Evolutionary conservation across 2,329 filamentous ascomycete genomes (phyloP), one percentile per base, ranked within the genome.

Genomic region (Aspergillus vadensis): DNA sequence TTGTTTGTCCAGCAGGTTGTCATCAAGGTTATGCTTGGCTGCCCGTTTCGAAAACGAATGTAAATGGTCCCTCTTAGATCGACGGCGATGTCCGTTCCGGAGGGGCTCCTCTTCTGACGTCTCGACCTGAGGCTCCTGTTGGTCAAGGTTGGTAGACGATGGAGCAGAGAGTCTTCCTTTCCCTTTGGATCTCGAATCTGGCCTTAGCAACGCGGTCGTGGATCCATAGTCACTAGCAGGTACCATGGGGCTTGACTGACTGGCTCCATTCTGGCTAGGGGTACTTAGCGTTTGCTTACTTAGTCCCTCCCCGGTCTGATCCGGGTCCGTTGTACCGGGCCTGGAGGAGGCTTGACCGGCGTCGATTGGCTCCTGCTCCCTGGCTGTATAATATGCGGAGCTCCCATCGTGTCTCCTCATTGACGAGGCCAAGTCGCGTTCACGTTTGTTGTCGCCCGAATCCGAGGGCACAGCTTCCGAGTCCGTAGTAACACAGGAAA

Each of bases 11-110:
- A 72, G 64, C 27, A 80, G 60, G 55, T 78, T 79, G 62, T 81
- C 80, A 48, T 78, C 74, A 8, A 81, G 67, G 56, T 79, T 79
- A 62, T 79, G 79, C 41, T 76, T 74, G 41, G 80, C 77, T 44
- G 79, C 68, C n/a, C 76, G 76, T 21, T 65, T 72, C 12, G 70
- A 57, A 27, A 68, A 58, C 47, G 58, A 64, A 27, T 38, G 59
- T 23, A 65, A 66, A 6, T 72, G 58, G 38, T 68, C 65, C 32
- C 60, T 66, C 30, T 65, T 63, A 10, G 56, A 44, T 30, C 57
- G 59, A 41, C 55, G 50, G 44, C 57, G 59, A 41, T 56, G 50
- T 49, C 64, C 59, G 43, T 58, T 52, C 8, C 55, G 23, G 6
- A 47, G n/a, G 5, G 38, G 27, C 6, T 59, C 55, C 57, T 67